phyloP scores from a whole-genome alignment of 2,329 filamentous ascomycete species.

The Exophiala lecanii-corni region DNA sequence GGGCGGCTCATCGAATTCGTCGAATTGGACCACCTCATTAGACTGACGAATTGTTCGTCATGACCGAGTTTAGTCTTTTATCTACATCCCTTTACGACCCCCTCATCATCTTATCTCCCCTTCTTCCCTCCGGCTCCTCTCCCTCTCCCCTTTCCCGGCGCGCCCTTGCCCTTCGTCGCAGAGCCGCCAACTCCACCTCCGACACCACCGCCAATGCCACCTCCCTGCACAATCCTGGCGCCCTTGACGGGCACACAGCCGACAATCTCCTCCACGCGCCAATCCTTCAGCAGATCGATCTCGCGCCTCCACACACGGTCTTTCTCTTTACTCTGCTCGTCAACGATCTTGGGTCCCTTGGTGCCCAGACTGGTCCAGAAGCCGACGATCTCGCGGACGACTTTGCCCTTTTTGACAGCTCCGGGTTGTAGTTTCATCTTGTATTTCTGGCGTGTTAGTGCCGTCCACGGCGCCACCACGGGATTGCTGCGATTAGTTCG shows the following conservation, averaged over 20 bases:
- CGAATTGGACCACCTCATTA: too few relatives aligned
- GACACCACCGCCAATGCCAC: slow-evolving; percentile 42
- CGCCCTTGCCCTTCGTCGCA: slow-evolving; percentile 4
- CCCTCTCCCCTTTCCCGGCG: slow-evolving; percentile 4
- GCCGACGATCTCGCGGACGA: slow-evolving; percentile 81
- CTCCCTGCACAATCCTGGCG: slow-evolving; percentile 71
- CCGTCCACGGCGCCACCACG: slow-evolving; percentile 60
- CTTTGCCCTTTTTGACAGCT: slow-evolving; percentile 86
- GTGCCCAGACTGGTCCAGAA: slow-evolving; percentile 52
- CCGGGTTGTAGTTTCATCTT: slow-evolving; percentile 94
- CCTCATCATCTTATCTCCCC: slow-evolving; percentile 1
- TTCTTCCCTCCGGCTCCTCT: slow-evolving; percentile 4
- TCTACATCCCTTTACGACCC: too few relatives aligned
- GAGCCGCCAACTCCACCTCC: slow-evolving; percentile 8
- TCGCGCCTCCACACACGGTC: slow-evolving; percentile 49
- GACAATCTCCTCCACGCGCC: slow-evolving; percentile 77
- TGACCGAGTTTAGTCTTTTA: too few relatives aligned
- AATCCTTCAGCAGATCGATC: slow-evolving; percentile 73
- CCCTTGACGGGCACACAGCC: slow-evolving; percentile 77
- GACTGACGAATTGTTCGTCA: too few relatives aligned
- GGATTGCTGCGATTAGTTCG: slow-evolving; percentile 60
- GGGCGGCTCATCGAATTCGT: too few relatives aligned
- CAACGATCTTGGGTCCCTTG: slow-evolving; percentile 44
- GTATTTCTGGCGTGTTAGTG: slow-evolving; percentile 71
- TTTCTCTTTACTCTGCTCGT: slow-evolving; percentile 50